A percentile compares a stretch with the other conserved stretches of the same genome.
These are phyloP conservation scores for Wallacemonas collosoma DNA, from an alignment of 208 protist species.

Conservation along the genomic window DNA sequence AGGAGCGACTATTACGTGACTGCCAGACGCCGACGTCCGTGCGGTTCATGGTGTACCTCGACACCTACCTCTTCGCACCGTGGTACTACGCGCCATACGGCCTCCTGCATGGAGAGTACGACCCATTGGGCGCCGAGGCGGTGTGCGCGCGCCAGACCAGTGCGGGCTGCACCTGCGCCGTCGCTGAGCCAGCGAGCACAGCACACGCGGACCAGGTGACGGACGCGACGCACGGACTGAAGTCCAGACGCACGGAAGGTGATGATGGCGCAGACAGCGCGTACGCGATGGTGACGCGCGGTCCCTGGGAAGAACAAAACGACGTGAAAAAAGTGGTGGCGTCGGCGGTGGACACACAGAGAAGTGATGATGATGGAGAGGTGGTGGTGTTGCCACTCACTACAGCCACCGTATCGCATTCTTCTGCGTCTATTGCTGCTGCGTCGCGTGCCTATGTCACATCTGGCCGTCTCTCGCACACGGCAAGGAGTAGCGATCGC, in stretches of 20 bases:
- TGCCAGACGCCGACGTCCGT: slow-evolving; percentile 75
- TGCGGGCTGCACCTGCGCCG: neutral
- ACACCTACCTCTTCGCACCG: slow-evolving; percentile 68
- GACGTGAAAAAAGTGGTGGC: no score
- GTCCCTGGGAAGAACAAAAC: no score
- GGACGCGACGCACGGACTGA: neutral
- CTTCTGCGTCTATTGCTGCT: no score
- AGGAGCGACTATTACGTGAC: slow-evolving; percentile 86
- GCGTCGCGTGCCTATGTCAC: no score
- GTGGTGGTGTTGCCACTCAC: no score
- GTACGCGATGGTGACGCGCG: no score
- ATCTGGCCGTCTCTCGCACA: no score
- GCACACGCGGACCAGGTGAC: neutral
- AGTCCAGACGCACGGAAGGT: neutral
- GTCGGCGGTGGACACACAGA: no score
- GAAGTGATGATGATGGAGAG: no score
- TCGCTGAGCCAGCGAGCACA: neutral
- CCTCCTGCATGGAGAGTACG: slow-evolving; percentile 71
- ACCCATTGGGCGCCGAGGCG: slow-evolving; percentile 39
- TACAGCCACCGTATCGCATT: no score
- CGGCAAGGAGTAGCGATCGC: no score
- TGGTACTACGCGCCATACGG: slow-evolving; percentile 90
- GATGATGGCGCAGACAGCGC: neutral
- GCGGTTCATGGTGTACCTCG: slow-evolving; percentile 78
- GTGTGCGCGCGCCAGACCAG: neutral